These are phyloP conservation scores for Gossypium arboreum DNA, from an alignment of 345 rosid genomes.

Conservation along the genomic window DNA sequence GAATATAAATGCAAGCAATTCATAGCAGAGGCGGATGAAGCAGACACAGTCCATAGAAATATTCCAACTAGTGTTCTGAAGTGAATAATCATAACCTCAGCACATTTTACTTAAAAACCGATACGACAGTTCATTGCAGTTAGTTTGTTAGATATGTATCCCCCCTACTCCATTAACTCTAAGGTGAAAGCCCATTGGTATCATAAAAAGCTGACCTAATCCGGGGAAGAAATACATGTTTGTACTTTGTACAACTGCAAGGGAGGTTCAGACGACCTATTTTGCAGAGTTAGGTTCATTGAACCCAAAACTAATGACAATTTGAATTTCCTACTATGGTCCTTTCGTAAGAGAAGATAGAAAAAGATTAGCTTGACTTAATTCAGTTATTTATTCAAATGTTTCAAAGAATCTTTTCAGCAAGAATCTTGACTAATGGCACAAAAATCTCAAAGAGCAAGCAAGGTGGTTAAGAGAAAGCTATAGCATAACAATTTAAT, in stretches of 20 bases:
- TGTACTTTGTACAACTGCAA: not conserved
- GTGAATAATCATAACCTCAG: not conserved
- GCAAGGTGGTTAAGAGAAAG: not conserved
- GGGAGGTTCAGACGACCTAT: not conserved
- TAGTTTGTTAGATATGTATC: no score
- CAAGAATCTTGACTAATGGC: constrained; percentile 9
- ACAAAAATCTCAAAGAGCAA: not conserved
- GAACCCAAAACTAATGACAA: not conserved
- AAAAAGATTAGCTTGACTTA: not conserved
- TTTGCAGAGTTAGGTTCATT: not conserved
- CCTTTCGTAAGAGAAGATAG: not conserved
- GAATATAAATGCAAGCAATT: not conserved
- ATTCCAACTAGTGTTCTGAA: not conserved
- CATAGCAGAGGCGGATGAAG: not conserved
- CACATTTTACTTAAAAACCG: not conserved
- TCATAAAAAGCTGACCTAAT: not conserved
- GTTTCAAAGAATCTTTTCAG: not conserved
- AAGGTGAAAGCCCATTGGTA: no score
- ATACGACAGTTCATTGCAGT: no score
- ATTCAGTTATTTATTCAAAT: not conserved
- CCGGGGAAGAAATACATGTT: not conserved
- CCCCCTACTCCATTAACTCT: no score
- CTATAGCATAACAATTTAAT: not conserved
- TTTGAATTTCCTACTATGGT: not conserved
- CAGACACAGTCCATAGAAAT: not conserved